A percentile compares a stretch with the other conserved stretches of the same genome.
Evolutionary conservation across 805 yeast species (phyloP).

Genomic region (Kuraishia molischiana): DNA sequence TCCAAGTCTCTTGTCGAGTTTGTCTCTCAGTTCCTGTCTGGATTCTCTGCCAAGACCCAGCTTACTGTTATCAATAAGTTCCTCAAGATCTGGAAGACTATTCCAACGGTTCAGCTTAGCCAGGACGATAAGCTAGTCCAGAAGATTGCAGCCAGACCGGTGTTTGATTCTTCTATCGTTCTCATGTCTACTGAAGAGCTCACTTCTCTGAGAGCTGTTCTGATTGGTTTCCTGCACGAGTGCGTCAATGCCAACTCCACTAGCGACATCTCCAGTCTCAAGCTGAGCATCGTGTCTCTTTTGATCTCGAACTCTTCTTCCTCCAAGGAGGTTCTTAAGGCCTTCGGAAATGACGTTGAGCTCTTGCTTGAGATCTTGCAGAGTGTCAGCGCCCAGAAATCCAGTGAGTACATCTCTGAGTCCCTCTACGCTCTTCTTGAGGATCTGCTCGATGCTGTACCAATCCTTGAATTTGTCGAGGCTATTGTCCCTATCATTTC

Average conservation of each 20-base stretch:
- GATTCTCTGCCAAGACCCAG: conserved; percentile 62
- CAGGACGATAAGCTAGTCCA: conserved; percentile 16
- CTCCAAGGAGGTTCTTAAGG: not conserved
- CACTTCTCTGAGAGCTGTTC: conserved; percentile 33
- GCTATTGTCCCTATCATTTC: conserved; percentile 36
- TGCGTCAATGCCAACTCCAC: conserved; percentile 26
- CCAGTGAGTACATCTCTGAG: conserved; percentile 24
- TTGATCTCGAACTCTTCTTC: conserved; percentile 19
- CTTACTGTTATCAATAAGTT: conserved; percentile 42
- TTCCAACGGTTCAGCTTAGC: conserved; percentile 33
- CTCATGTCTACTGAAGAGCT: conserved; percentile 40
- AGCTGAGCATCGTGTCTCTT: conserved; percentile 41
- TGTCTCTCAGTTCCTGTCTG: conserved; percentile 55
- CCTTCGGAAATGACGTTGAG: not conserved
- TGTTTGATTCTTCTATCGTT: conserved; percentile 54
- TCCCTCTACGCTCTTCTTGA: conserved; percentile 48
- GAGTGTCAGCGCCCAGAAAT: conserved; percentile 11
- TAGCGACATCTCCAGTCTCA: conserved; percentile 8
- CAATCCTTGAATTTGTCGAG: conserved; percentile 61
- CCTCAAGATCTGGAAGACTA: conserved; percentile 38
- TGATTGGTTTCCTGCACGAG: conserved; percentile 47
- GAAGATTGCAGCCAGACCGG: conserved; percentile 37
- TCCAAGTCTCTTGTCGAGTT: conserved; percentile 65
- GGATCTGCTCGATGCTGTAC: conserved; percentile 58
- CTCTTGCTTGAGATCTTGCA: conserved; percentile 12